Evolutionary conservation across 129 eudicot genomes (phyloP).

Genomic region (Flaveria bidentis): DNA sequence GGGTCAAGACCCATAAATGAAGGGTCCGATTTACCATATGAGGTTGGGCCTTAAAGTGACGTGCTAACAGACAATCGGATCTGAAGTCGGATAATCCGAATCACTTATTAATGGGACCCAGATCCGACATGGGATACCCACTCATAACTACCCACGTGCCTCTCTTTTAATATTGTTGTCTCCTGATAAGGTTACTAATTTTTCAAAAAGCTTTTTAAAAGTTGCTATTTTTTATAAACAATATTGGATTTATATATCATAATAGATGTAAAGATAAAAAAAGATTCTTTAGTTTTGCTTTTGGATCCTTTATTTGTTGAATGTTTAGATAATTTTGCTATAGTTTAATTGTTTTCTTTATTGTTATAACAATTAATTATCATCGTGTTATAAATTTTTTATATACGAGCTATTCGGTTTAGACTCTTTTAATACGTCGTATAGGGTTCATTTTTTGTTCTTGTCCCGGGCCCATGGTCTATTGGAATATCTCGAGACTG

Average conservation of each 20-base stretch:
- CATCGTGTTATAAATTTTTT: too few species aligned
- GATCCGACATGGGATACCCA: constrained; percentile 15
- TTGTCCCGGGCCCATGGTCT: too few species aligned
- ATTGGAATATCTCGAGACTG: too few species aligned
- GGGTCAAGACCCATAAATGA: constrained; percentile 30
- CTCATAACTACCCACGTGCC: constrained; percentile 31
- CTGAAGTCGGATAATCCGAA: constrained; percentile 2
- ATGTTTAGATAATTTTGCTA: too few species aligned
- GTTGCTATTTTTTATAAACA: not conserved
- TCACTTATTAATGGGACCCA: constrained; percentile 26
- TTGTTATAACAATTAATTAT: too few species aligned
- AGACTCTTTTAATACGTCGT: too few species aligned
- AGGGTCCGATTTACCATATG: constrained; percentile 24
- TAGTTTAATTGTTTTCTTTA: too few species aligned
- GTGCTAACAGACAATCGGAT: constrained; percentile 13
- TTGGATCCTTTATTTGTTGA: too few species aligned
- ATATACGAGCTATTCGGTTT: too few species aligned
- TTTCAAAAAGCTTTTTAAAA: not conserved
- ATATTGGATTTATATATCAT: not conserved
- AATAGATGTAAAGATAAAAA: not conserved
- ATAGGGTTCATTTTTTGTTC: too few species aligned
- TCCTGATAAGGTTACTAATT: constrained; percentile 25
- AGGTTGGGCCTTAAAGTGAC: constrained; percentile 12
- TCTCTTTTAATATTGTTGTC: constrained; percentile 28
- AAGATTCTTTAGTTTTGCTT: too few species aligned